Conservation (phyloP, 495 filamentous ascomycete species). For the Trichoderma erinaceum region DNA sequence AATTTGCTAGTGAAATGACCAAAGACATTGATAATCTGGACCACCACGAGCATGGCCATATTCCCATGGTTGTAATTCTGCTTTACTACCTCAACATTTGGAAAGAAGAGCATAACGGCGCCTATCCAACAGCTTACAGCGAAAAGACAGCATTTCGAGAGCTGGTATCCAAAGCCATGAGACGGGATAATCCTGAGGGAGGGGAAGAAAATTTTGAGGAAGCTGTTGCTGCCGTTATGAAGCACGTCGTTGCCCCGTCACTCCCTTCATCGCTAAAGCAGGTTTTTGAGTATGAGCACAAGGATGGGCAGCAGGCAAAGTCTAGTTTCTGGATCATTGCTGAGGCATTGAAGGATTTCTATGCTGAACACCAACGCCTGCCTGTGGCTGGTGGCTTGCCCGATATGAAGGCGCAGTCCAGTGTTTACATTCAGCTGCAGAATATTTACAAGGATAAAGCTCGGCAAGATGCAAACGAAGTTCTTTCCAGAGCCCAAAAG, state of each 20-base stretch:
- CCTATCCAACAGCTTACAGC: slow-evolving; percentile 64
- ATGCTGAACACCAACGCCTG: slow-evolving; percentile 59
- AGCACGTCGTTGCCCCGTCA: slow-evolving; percentile 57
- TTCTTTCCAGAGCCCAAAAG: slow-evolving; percentile 60
- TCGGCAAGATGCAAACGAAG: slow-evolving; percentile 69
- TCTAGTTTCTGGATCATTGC: slow-evolving; percentile 86
- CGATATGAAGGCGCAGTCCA: slow-evolving; percentile 96
- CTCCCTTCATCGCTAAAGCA: slow-evolving; percentile 64
- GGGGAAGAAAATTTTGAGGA: slow-evolving; percentile 98
- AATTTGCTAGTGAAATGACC: slow-evolving; percentile 57
- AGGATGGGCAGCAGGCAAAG: slow-evolving; percentile 39
- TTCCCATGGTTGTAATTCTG: slow-evolving; percentile 81
- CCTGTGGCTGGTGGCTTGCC: slow-evolving; percentile 84
- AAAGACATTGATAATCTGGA: slow-evolving; percentile 60
- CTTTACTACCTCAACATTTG: slow-evolving; percentile 82
- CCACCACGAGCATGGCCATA: slow-evolving; percentile 83
- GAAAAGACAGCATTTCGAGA: slow-evolving; percentile 81
- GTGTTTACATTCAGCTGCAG: slow-evolving; percentile 85
- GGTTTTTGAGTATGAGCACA: slow-evolving; percentile 61
- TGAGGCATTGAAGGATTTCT: slow-evolving; percentile 69
- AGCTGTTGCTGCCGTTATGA: slow-evolving; percentile 78
- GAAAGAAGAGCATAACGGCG: slow-evolving; percentile 65
- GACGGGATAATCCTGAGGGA: slow-evolving; percentile 73
- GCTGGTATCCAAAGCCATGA: slow-evolving; percentile 56
- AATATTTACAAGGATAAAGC: slow-evolving; percentile 92